Percentiles rank a stretch among this genome's conserved stretches.
Evolutionary conservation across 208 protist genomes (phyloP).

Genomic region (Trypanosoma brucei): DNA sequence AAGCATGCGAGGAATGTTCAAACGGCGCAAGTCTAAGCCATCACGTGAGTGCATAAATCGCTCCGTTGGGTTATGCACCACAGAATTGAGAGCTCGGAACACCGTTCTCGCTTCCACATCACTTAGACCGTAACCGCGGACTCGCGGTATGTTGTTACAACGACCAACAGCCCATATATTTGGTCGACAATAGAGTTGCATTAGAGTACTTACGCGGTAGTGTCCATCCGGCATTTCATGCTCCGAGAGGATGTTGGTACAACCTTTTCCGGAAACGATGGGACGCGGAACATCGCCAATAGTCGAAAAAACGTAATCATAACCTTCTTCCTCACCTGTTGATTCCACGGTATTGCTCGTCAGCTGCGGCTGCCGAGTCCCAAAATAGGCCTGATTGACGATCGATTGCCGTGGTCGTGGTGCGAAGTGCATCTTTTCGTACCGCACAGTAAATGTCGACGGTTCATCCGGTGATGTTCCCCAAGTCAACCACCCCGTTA

Average conservation of each 20-base stretch:
- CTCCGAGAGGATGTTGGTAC: slow-evolving; percentile 54
- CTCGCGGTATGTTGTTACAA: slow-evolving; percentile 69
- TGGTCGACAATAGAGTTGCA: slow-evolving; percentile 74
- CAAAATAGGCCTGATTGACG: slow-evolving; percentile 72
- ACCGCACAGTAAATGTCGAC: slow-evolving; percentile 34
- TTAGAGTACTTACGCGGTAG: slow-evolving; percentile 79
- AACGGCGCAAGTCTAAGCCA: slow-evolving; percentile 42
- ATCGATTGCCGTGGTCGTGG: slow-evolving; percentile 56
- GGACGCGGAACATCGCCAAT: slow-evolving; percentile 66
- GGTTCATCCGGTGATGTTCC: slow-evolving; percentile 20
- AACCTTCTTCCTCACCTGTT: slow-evolving; percentile 32
- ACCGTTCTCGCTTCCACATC: slow-evolving; percentile 70
- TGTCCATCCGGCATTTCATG: slow-evolving; percentile 74
- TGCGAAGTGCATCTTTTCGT: slow-evolving; percentile 48
- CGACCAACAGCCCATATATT: slow-evolving; percentile 74
- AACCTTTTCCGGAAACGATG: slow-evolving; percentile 28
- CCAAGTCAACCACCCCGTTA: slow-evolving; percentile 17
- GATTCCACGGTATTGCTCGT: slow-evolving; percentile 27
- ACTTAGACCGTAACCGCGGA: slow-evolving; percentile 61
- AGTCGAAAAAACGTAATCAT: slow-evolving; percentile 82
- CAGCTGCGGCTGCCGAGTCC: slow-evolving; percentile 32
- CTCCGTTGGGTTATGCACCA: slow-evolving; percentile 63
- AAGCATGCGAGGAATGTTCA: slow-evolving; percentile 65
- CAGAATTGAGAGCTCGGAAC: slow-evolving; percentile 70
- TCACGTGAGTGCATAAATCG: slow-evolving; percentile 60